Base-by-base conservation (phyloP, 495 filamentous ascomycete genomes). In the Penicillium atrosanguineum region DNA sequence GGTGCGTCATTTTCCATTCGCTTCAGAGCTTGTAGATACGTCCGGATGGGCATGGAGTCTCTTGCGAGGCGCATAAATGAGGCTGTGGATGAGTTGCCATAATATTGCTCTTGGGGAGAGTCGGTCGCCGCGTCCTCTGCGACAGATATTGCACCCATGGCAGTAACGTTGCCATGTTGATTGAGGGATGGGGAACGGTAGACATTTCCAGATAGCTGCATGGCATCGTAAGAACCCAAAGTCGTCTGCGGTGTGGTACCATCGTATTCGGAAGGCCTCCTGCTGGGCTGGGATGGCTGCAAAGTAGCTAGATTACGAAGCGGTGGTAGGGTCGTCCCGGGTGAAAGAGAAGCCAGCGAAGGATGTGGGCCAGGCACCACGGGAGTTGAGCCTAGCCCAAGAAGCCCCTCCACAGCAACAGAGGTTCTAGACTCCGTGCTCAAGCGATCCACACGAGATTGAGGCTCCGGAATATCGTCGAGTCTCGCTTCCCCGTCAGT, bases 21-120 rank as follows among this genome's bases (percentile, higher is more conserved):
- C 9, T 48, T 57, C 20, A 66, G 18, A 1, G 60, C 55, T 26
- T 59, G 47, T 34, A 63, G 36, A 14, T 66, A 58, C 1, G 60
- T 56, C 9, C 43, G 51, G 28, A 61, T 48, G 0, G 61, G 59
- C 47, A 68, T 59, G 0, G 65, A 62, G 7, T 67, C 56, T 23
- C 57, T 57, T 11, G 69, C 62, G 18, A 72, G 65, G 37, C 73
- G 69, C 69, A 77, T 74, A 36, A 77, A 73, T 0, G 65, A 72
- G 0, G 73, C 73, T 6, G 67, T 68, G 3, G 74, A 76, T 1
- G 73, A 75, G 55, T 69, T 73, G 0, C 73, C 74, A 34, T 73
- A 74, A 44, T 70, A 76, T 47, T 71, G 66, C 28, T 70, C 61
- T 38, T 57, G 36, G 4, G 64, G 63, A 3, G 71, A 62, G 43